A percentile compares a stretch with the other conserved stretches of the same genome.
Conservation (phyloP, 2,329 filamentous ascomycete species). For the Monilinia aucupariae region DNA sequence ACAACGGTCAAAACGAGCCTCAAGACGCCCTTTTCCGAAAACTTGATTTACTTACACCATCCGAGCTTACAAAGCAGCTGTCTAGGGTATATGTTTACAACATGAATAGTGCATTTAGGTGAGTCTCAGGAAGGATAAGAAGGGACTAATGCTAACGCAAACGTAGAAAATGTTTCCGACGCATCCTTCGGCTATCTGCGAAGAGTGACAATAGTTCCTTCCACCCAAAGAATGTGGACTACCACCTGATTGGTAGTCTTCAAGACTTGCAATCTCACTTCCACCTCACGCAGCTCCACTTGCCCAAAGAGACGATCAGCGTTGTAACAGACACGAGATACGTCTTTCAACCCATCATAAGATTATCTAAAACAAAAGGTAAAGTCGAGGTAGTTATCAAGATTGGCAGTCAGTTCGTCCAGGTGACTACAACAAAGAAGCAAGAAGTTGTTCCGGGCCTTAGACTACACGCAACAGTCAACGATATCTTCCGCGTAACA, state of each 20-base stretch:
- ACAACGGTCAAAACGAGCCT: conserved; percentile 61
- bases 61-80: conserved; percentile 54
- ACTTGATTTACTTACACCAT: conserved; percentile 56
- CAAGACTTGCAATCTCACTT: conserved; percentile 63
- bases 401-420: conserved; percentile 63
- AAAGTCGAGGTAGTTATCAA: conserved; percentile 65
- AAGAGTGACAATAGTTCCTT: conserved; percentile 57
- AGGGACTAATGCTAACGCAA: not conserved
- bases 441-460: conserved; percentile 61
- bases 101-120: conserved; percentile 65
- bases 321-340: conserved; percentile 61
- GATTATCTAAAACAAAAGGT: conserved; percentile 63
- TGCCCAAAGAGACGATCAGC: conserved; percentile 66
- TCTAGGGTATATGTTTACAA: conserved; percentile 64
- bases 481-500: conserved; percentile 63
- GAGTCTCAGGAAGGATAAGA: conserved; percentile 43
- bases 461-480: conserved; percentile 57
- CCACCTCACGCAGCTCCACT: conserved; percentile 58
- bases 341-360: conserved; percentile 59
- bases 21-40: conserved; percentile 61
- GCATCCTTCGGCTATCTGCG: conserved; percentile 55
- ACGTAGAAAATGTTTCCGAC: conserved; percentile 58
- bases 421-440: conserved; percentile 63
- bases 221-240: conserved; percentile 60
- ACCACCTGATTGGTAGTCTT: conserved; percentile 59